Evolutionary conservation across 148 eudicot genomes (phyloP).

Genomic region (Salicornia ramosissima): DNA sequence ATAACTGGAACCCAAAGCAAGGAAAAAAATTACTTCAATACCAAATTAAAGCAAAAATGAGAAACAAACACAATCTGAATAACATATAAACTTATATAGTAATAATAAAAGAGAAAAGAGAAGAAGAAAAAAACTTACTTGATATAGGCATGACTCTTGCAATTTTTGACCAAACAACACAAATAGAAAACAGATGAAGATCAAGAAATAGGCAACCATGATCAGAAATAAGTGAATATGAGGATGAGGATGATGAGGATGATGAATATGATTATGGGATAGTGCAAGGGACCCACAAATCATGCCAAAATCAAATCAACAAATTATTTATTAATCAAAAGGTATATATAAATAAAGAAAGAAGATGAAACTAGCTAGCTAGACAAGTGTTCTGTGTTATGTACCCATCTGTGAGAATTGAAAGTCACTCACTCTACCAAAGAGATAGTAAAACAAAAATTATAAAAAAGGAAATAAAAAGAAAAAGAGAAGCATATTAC

Average conservation of each 20-base stretch:
- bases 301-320: slow-evolving; percentile 26
- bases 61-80: background rate
- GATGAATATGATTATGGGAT: slow-evolving; percentile 32
- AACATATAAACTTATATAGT: no score
- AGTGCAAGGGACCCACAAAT: slow-evolving; percentile 55
- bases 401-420: slow-evolving; percentile 18
- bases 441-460: no score
- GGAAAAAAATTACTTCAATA: background rate
- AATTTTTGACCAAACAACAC: slow-evolving; percentile 27
- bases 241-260: slow-evolving; percentile 32
- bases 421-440: slow-evolving; percentile 21
- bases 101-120: no score
- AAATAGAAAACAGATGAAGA: slow-evolving; percentile 19
- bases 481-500: slow-evolving; percentile 26
- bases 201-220: slow-evolving; percentile 32
- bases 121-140: slow-evolving; percentile 32
- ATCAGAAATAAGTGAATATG: slow-evolving; percentile 31
- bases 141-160: slow-evolving; percentile 37
- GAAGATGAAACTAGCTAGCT: slow-evolving; percentile 5
- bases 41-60: slow-evolving; percentile 2
- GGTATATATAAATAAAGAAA: background rate
- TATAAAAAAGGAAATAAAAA: no score
- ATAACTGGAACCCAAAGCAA: background rate
- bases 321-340: background rate
- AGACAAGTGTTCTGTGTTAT: slow-evolving; percentile 18